Evolutionary conservation across 805 yeast species (phyloP).

Genomic region (Scheffersomyces amazonensis): DNA sequence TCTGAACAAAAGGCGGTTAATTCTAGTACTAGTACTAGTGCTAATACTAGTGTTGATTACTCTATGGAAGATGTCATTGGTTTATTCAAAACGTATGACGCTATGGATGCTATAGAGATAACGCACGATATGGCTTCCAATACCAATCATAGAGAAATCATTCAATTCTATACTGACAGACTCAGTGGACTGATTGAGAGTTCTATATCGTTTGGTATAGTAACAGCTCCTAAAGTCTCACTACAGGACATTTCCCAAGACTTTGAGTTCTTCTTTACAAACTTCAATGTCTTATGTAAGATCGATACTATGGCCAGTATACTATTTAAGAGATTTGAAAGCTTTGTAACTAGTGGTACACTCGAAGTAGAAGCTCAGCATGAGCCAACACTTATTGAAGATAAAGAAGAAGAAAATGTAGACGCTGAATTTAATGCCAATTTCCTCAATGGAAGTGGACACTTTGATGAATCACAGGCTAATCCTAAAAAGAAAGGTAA

Average conservation of each 20-base stretch:
- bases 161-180: slow-evolving; percentile 12
- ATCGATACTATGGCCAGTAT: slow-evolving; percentile 26
- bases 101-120: slow-evolving; percentile 14
- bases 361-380: neutral
- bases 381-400: neutral
- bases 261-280: slow-evolving; percentile 21
- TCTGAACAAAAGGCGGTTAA: neutral
- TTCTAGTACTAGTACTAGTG: neutral
- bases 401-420: slow-evolving; percentile 1
- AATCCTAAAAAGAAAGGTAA: slow-evolving; percentile 22
- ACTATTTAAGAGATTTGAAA: slow-evolving; percentile 23
- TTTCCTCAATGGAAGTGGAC: slow-evolving; percentile 25
- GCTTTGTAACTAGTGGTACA: slow-evolving; percentile 4
- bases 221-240: neutral
- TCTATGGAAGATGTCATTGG: slow-evolving; percentile 8
- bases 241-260: slow-evolving; percentile 9
- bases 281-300: slow-evolving; percentile 30
- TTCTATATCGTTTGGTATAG: slow-evolving; percentile 9
- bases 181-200: slow-evolving; percentile 7
- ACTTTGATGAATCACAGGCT: slow-evolving; percentile 11
- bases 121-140: slow-evolving; percentile 14
- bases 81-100: slow-evolving; percentile 10
- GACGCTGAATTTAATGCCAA: slow-evolving; percentile 30
- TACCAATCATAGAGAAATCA: slow-evolving; percentile 7
- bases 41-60: too few relatives aligned